phyloP scores from a whole-genome alignment of 2,329 filamentous ascomycete species.

The Scedosporium minutisporum region DNA sequence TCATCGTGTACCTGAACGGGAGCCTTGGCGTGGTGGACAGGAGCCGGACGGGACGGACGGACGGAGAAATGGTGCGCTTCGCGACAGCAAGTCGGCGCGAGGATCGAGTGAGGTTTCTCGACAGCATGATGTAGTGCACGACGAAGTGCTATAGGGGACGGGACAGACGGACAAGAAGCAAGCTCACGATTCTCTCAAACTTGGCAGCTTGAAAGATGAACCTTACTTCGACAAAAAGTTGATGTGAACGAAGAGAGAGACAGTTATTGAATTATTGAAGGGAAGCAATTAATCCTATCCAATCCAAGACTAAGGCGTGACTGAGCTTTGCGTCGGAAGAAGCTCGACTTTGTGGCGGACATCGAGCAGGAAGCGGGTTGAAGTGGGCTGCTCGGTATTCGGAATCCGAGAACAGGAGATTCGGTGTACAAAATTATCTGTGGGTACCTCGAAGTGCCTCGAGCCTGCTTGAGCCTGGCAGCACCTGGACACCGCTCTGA shows the following conservation, averaged over 20 bases:
- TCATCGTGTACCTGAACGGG: not conserved
- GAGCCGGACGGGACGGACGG: not conserved
- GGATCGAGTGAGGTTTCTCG: not conserved
- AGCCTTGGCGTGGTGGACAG: conserved; percentile 3
- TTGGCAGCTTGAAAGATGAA: not conserved
- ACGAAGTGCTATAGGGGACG: not conserved
- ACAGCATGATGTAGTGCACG: not conserved
- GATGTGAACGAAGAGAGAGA: too few relatives aligned
- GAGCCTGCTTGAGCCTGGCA: too few relatives aligned
- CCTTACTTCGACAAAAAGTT: too few relatives aligned
- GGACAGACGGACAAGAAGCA: not conserved
- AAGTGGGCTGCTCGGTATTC: not conserved
- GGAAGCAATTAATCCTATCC: too few relatives aligned
- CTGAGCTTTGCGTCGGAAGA: not conserved
- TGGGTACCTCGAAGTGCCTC: not conserved
- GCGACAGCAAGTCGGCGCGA: conserved; percentile 4
- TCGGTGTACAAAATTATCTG: not conserved
- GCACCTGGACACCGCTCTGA: not conserved
- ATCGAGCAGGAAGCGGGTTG: not conserved
- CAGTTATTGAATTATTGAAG: too few relatives aligned
- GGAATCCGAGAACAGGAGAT: not conserved
- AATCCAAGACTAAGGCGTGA: too few relatives aligned
- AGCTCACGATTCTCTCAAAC: not conserved
- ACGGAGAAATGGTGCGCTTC: not conserved
- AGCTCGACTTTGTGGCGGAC: not conserved